Base-by-base conservation (phyloP, 1,139 yeast species). In the Candida pseudocylindracea region DNA sequence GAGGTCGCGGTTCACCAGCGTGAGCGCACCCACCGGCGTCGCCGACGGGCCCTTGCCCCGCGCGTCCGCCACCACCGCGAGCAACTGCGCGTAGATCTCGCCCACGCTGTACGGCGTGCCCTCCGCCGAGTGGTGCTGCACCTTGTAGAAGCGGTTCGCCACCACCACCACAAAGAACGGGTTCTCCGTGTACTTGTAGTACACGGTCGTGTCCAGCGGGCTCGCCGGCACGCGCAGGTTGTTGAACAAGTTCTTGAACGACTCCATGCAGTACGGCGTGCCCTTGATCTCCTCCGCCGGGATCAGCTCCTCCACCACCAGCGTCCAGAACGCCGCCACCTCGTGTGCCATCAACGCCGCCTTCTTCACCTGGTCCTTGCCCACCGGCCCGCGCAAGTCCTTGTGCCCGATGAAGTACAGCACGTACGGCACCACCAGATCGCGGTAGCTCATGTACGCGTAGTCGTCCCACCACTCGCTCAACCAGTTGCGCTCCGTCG, bases 381-480 rank as follows among this genome's bases (percentile, higher is more conserved):
- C 78, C 39, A 74, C 57, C 12, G 49, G 49, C 39, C 67, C 66
- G 38, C 54, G 47, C 29, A 63, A 53, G 44, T 79, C 88, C 51
- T 71, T 73, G 60, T 85, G 94, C 35, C 75, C 67, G 54, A 71
- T 85, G 45, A 83, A 88, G 57, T 88, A 88, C 10, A 93, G 79
- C 29, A 81, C 94, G 49, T 72, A 83, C 11, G 96, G 96, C 27
- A 80, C 81, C 20, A 88, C 80, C 0, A 96, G 93, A 51, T 81
- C 96, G 43, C 92, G 68, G 55, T 81, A 83, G 30, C 79, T 72
- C 60, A 88, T 60, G 54, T 88, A 88, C 27, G 95, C 93, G 43
- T 76, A 81, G 45, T 79, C 79, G 51, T 85, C 93, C 98, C 98
- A 88, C 64, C 76, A 81, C 38, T 70, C 76, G 35, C 80, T 70